Percentiles rank a stretch among this genome's conserved stretches.
phyloP scores from a whole-genome alignment of 164 flowering plant genomes.

The Malania oleifera region DNA sequence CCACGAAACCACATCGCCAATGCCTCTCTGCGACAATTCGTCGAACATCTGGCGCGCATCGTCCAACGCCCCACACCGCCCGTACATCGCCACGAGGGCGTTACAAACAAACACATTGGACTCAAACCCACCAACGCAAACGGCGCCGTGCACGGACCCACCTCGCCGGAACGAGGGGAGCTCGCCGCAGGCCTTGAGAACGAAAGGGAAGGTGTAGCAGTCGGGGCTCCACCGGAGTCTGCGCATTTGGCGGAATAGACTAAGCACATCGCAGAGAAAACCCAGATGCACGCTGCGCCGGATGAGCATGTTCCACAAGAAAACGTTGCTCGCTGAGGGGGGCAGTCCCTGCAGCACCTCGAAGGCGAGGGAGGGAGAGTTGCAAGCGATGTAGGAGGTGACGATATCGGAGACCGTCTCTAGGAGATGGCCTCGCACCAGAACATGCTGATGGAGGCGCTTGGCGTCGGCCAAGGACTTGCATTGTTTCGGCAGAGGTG shows the following conservation, averaged over 20 bases:
- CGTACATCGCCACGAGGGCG: constrained; percentile 58
- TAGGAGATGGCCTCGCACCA: constrained; percentile 19
- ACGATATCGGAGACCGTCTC: constrained; percentile 14
- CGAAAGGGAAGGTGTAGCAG: constrained; percentile 48
- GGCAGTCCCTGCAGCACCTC: constrained; percentile 18
- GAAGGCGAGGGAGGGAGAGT: constrained; percentile 24
- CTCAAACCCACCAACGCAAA: constrained; percentile 38
- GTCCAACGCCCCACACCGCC: constrained; percentile 39
- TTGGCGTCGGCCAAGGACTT: constrained; percentile 20
- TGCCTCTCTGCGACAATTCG: constrained; percentile 40
- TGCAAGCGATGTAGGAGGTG: constrained; percentile 23
- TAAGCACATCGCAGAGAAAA: constrained; percentile 14
- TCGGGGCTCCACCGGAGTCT: constrained; percentile 40
- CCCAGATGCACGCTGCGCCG: constrained; percentile 20
- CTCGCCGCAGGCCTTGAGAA: constrained; percentile 53
- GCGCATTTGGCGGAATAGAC: constrained; percentile 29
- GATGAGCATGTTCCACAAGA: constrained; percentile 50
- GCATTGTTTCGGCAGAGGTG: constrained; percentile 7
- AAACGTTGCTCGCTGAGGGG: constrained; percentile 25
- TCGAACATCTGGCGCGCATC: constrained; percentile 52
- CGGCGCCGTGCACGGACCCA: constrained; percentile 36
- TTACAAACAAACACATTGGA: constrained; percentile 69
- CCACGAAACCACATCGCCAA: constrained; percentile 62
- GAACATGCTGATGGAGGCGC: constrained; percentile 32
- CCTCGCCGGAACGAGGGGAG: constrained; percentile 34